phyloP scores from a whole-genome alignment of 2,329 filamentous ascomycete genomes.

The Colletotrichum spaethianum region DNA sequence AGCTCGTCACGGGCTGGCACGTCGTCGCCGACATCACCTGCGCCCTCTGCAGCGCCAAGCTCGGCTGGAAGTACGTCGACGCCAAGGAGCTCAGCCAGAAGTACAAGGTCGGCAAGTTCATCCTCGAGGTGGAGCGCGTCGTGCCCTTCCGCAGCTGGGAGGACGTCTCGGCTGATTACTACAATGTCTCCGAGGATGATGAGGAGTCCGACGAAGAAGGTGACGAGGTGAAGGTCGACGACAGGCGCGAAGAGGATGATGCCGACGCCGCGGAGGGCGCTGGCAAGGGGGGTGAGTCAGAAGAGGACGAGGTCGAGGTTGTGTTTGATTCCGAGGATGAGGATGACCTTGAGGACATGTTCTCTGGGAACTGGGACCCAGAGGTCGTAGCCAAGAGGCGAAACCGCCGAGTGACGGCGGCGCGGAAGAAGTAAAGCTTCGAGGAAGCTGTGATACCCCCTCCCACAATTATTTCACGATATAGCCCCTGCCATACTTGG shows the following conservation, averaged over 20 bases:
- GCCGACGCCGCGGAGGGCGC: constrained; percentile 20
- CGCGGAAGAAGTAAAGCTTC: constrained; percentile 32
- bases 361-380: constrained; percentile 73
- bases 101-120: constrained; percentile 80
- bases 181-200: constrained; percentile 18
- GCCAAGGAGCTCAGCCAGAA: constrained; percentile 71
- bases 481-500: constrained; percentile 13
- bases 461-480: constrained; percentile 1
- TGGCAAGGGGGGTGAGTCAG: constrained; percentile 1
- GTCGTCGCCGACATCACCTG: constrained; percentile 76
- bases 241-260: constrained; percentile 30
- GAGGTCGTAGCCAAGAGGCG: constrained; percentile 64
- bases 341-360: constrained; percentile 77
- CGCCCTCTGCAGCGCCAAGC: constrained; percentile 65
- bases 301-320: constrained; percentile 57
- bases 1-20: constrained; percentile 74
- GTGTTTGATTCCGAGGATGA: constrained; percentile 76
- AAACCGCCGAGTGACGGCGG: constrained; percentile 51
- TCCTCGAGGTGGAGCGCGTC: constrained; percentile 73
- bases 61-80: constrained; percentile 80
- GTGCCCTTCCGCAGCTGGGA: constrained; percentile 69
- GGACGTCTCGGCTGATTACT: constrained; percentile 50
- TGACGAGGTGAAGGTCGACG: constrained; percentile 19
- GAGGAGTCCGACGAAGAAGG: constrained; percentile 2
- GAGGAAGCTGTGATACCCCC: constrained; percentile 26